Conservation (phyloP, 176 grass and related monocot species). For the Alopecurus myosuroides region DNA sequence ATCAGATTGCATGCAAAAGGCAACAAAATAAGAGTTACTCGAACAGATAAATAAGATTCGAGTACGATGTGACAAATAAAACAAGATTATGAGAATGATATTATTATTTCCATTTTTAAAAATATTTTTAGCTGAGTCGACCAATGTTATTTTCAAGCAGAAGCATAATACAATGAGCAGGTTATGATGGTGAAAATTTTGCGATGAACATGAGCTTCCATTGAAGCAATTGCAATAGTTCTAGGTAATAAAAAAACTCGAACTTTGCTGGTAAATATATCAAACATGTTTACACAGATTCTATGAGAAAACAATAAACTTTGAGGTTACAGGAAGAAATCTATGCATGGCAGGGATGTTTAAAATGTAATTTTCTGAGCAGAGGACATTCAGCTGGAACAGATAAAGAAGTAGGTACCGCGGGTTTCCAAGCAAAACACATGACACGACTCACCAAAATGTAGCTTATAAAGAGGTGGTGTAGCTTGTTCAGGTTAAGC, state of each 20-base stretch:
- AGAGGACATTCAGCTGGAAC: constrained; percentile 25
- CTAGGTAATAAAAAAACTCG: background rate
- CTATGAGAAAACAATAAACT: constrained; percentile 71
- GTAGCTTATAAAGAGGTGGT: constrained; percentile 32
- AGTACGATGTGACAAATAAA: too few species aligned
- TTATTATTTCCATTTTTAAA: too few species aligned
- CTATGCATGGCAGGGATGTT: constrained; percentile 81
- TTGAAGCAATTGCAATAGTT: background rate
- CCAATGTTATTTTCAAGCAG: too few species aligned
- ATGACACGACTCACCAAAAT: constrained; percentile 19
- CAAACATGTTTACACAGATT: background rate
- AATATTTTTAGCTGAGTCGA: too few species aligned
- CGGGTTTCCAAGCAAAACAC: constrained; percentile 22
- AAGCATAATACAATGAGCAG: too few species aligned
- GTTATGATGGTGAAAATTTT: too few species aligned
- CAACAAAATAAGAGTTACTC: too few species aligned
- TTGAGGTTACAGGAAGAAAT: constrained; percentile 79
- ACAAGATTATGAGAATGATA: too few species aligned
- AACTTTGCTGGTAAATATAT: too few species aligned
- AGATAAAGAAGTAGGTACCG: constrained; percentile 14
- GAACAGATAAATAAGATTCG: too few species aligned
- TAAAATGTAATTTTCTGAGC: constrained; percentile 50
- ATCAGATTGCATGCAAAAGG: too few species aligned
- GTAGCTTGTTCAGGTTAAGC: constrained; percentile 46
- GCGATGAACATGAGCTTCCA: too few species aligned